Evolutionary conservation across 129 eudicot species (phyloP).

Genomic region (sunflower (Helianthus annuus)): DNA sequence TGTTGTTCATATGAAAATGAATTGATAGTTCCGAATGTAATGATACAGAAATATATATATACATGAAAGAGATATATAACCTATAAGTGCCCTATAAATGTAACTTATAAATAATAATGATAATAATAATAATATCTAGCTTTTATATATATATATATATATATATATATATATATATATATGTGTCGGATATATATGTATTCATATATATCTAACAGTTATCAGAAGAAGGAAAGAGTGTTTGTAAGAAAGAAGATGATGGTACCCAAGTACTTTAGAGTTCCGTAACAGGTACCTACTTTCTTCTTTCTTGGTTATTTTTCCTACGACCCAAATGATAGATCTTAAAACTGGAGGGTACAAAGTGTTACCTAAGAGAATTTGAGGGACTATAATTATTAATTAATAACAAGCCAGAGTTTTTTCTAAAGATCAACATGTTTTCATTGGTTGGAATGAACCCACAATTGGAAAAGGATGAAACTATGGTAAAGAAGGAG

Average conservation of each 20-base stretch:
- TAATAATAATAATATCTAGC: too few relatives aligned
- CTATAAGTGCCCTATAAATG: too few relatives aligned
- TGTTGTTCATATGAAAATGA: too few relatives aligned
- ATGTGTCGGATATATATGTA: too few relatives aligned
- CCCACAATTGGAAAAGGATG: constrained; percentile 68
- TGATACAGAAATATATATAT: too few relatives aligned
- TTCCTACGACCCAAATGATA: constrained; percentile 32
- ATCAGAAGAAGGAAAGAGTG: constrained; percentile 29
- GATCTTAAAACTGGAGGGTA: constrained; percentile 40
- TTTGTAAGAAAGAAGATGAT: constrained; percentile 41
- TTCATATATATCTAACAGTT: too few relatives aligned
- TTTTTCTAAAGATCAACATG: constrained; percentile 55
- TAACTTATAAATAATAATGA: too few relatives aligned
- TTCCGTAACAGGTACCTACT: constrained; percentile 43
- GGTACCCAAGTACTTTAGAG: constrained; percentile 23
- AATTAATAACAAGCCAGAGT: constrained; percentile 55
- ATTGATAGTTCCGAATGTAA: too few relatives aligned
- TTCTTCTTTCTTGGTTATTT: constrained; percentile 34
- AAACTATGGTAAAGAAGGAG: constrained; percentile 49
- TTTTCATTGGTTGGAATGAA: constrained; percentile 74
- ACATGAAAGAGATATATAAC: too few relatives aligned
- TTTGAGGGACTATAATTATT: constrained; percentile 45
- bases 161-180: too few relatives aligned
- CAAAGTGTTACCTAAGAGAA: constrained; percentile 58
- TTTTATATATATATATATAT: too few relatives aligned